Base-by-base conservation (phyloP, 179 eudicot genomes). In the Spinacia oleracea region DNA sequence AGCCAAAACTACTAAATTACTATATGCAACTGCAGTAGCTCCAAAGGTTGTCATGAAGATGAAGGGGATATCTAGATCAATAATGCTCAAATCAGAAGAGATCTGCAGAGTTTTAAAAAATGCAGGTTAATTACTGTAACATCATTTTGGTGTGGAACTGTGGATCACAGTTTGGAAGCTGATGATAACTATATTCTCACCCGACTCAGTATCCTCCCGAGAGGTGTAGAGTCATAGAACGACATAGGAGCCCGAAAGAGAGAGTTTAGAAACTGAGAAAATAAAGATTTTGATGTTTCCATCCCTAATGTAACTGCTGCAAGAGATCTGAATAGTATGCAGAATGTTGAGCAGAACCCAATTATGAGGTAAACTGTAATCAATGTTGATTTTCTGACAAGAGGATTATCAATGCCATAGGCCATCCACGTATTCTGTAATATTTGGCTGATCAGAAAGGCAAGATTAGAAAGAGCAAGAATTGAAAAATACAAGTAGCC, bases 391-490 rank as follows among this genome's bases (percentile, higher is more conserved):
- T 81, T 74, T 85, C 81, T 85, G n/a, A 90, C 83, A 25, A 81
- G 58, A 51, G 87, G 88, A 75, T 87, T 86, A 23, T 89, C 93
- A 60, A 91, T 88, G 74, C 86, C 85, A 58, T 92, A 90, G 70
- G 97, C 97, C 93, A 91, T 88, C 96, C 96, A 92, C 16, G 83
- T 82, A 72, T 89, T 92, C 71, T 91, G 93, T 50, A 78, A 42
- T 78, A 90, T 85, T 78, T 89, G 93, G 65, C 88, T 77, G 16
- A 55, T 60, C 34, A 80, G 67, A 74, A 92, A 92, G 29, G 51
- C 46, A 45, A 89, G 53, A 38, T 91, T 92, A 25, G 81, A 75
- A 11, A 88, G 29, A 70, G 51, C 75, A 67, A 87, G 88, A 35
- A 88, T 7, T 42, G 82, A 34, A 76, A 92, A 89, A 82, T 74